phyloP scores from a whole-genome alignment of 192 early-diverging fungal species.

The Mortierella alpina region DNA sequence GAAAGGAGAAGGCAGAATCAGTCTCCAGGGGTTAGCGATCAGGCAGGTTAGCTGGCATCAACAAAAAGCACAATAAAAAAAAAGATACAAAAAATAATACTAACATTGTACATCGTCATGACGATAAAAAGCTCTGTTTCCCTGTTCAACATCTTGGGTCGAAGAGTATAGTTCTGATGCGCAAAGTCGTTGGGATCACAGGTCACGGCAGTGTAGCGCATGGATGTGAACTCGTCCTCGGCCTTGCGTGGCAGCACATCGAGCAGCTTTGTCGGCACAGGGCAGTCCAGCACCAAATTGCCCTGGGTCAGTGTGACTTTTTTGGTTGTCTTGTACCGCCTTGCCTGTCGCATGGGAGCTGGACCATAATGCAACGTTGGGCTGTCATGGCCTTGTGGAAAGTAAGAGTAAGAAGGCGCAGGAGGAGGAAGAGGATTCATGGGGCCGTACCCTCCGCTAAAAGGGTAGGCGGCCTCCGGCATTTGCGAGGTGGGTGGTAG shows the following conservation, averaged over 20 bases:
- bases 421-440: conserved; percentile 6
- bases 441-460: conserved; percentile 22
- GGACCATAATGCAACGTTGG: conserved; percentile 43
- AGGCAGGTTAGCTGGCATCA: not conserved
- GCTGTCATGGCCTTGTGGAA: conserved; percentile 1
- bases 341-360: conserved; percentile 53
- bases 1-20: not conserved
- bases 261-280: conserved; percentile 66
- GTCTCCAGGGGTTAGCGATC: not conserved
- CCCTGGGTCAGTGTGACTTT: conserved; percentile 71
- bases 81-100: not conserved
- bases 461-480: conserved; percentile 14
- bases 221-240: conserved; percentile 72
- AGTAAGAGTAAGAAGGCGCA: not conserved
- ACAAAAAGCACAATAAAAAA: not conserved
- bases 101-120: conserved; percentile 87
- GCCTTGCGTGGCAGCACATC: conserved; percentile 56
- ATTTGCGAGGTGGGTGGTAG: not conserved
- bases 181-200: conserved; percentile 76
- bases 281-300: conserved; percentile 75
- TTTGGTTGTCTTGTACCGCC: conserved; percentile 59
- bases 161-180: conserved; percentile 68
- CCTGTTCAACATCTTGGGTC: conserved; percentile 77
- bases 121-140: conserved; percentile 92
- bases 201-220: conserved; percentile 79